Conservation (phyloP, 2,329 filamentous ascomycete species). For the Sordariomycetes sp. region DNA sequence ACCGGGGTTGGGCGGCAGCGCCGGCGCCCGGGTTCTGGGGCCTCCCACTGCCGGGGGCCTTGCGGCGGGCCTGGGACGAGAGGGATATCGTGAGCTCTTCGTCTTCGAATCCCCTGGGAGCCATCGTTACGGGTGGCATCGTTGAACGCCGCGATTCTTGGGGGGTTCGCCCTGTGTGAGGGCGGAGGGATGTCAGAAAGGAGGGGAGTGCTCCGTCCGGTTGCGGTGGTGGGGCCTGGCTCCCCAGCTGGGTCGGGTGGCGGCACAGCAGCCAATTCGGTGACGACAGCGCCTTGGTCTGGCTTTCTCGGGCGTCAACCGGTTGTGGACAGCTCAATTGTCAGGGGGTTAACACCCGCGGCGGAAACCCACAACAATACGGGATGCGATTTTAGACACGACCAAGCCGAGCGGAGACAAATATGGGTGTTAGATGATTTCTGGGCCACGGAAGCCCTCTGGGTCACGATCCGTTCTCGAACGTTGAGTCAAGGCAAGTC, state of each 20-base stretch:
- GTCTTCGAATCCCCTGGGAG: conserved; percentile 56
- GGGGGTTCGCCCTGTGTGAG: not conserved
- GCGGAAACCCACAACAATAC: not conserved
- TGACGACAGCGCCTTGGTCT: not conserved
- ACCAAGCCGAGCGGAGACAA: not conserved
- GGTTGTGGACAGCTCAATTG: not conserved
- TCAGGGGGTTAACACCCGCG: not conserved
- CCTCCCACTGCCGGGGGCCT: conserved; percentile 19
- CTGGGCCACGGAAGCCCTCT: not conserved
- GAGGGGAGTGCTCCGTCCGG: not conserved
- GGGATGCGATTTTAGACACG: not conserved
- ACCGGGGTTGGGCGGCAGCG: conserved; percentile 18
- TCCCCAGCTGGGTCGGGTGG: not conserved
- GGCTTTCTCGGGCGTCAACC: not conserved
- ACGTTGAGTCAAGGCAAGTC: no score
- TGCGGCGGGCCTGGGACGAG: conserved; percentile 51
- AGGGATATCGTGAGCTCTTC: conserved; percentile 75
- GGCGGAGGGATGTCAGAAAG: not conserved
- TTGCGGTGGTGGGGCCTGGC: not conserved
- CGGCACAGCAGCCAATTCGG: not conserved
- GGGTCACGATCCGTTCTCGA: not conserved
- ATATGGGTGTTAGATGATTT: not conserved
- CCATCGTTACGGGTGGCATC: conserved; percentile 23
- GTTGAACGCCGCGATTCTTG: not conserved
- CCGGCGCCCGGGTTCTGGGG: conserved; percentile 12